Percentiles rank a stretch among this genome's conserved stretches.
phyloP scores from a whole-genome alignment of 371 early-diverging fungal genomes.

The Mucor racemosus region DNA sequence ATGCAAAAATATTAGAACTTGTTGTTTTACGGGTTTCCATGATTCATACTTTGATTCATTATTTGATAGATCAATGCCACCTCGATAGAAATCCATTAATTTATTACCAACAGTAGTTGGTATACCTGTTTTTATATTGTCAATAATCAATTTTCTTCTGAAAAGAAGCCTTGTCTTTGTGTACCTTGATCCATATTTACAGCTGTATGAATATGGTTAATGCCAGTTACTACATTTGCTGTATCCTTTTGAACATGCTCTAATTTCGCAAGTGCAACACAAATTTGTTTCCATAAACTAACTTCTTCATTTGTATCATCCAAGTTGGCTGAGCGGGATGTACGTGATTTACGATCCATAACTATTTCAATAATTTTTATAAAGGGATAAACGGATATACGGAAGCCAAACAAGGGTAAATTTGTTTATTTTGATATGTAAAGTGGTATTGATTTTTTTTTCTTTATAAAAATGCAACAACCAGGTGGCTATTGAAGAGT shows the following conservation, averaged over 20 bases:
- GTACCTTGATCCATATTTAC: slow-evolving; percentile 53
- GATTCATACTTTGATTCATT: slow-evolving; percentile 45
- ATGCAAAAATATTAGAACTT: background rate
- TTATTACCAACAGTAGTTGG: slow-evolving; percentile 29
- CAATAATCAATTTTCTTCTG: background rate
- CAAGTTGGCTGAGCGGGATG: slow-evolving; percentile 52
- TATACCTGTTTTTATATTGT: slow-evolving; percentile 33
- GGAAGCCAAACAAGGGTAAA: background rate
- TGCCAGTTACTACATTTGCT: slow-evolving; percentile 38
- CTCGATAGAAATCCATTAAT: slow-evolving; percentile 44
- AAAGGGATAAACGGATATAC: slow-evolving; percentile 7
- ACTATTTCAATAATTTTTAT: background rate
- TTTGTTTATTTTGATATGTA: background rate
- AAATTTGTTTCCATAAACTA: slow-evolving; percentile 60
- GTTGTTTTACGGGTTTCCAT: background rate
- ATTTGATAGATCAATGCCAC: slow-evolving; percentile 45
- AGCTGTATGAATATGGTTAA: slow-evolving; percentile 47
- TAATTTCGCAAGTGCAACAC: slow-evolving; percentile 52
- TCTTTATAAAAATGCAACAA: background rate
- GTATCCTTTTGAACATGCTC: slow-evolving; percentile 54
- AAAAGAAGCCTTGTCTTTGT: no score
- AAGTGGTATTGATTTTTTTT: background rate
- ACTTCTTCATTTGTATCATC: slow-evolving; percentile 61
- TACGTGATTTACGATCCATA: slow-evolving; percentile 59
- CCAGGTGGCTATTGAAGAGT: background rate